These are phyloP conservation scores for Colletotrichum sp. DNA, from an alignment of 2,329 filamentous ascomycete species.

Conservation along the genomic window DNA sequence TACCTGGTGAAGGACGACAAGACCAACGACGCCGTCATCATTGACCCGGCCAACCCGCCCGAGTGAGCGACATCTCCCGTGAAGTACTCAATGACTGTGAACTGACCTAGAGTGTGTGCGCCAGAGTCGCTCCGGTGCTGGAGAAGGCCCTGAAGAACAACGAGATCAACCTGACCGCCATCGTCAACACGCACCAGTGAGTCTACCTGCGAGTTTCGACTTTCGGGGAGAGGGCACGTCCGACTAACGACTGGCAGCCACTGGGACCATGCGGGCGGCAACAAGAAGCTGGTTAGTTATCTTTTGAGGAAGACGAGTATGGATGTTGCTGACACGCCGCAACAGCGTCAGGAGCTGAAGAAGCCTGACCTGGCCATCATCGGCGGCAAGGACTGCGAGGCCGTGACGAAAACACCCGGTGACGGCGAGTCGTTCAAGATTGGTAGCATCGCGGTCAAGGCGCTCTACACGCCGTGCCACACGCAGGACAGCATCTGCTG, in stretches of 20 bases:
- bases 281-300: conserved; percentile 72
- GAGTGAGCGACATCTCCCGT: conserved; percentile 59
- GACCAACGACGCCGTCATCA: conserved; percentile 77
- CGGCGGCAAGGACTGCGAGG: conserved; percentile 84
- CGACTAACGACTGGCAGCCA: conserved; percentile 61
- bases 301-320: background rate
- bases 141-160: conserved; percentile 74
- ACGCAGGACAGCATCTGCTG: conserved; percentile 99
- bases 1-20: conserved; percentile 82
- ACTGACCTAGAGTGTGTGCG: background rate
- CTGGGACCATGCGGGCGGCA: conserved; percentile 93
- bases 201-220: conserved; percentile 30
- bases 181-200: conserved; percentile 97
- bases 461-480: conserved; percentile 95
- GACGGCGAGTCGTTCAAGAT: conserved; percentile 82
- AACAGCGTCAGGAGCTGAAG: conserved; percentile 46
- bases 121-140: conserved; percentile 66
- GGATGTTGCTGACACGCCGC: background rate
- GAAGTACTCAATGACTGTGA: background rate
- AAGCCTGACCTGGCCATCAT: conserved; percentile 75
- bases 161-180: conserved; percentile 82
- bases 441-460: conserved; percentile 81
- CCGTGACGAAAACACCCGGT: conserved; percentile 76
- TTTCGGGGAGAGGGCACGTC: background rate
- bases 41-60: conserved; percentile 79